These are phyloP conservation scores for Scedosporium minutisporum DNA, from an alignment of 2,329 filamentous ascomycete species.

Conservation along the genomic window DNA sequence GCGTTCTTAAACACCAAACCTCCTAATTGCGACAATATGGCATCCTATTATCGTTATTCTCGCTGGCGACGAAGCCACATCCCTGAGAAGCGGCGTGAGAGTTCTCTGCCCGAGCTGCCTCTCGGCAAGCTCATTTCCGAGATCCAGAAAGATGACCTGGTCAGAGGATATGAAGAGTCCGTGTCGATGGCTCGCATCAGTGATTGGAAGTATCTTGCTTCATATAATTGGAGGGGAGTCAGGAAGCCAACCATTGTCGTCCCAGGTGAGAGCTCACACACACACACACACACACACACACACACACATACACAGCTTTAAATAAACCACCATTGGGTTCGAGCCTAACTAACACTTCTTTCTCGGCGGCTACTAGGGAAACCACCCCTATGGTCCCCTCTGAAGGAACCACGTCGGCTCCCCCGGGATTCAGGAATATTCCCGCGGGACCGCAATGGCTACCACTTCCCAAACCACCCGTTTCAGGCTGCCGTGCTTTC, in stretches of 20 bases:
- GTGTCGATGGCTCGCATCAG: neutral
- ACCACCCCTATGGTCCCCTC: neutral
- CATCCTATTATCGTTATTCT: no score
- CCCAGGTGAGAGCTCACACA: neutral
- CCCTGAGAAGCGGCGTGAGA: no score
- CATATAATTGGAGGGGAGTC: neutral
- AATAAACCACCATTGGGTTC: neutral
- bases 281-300: neutral
- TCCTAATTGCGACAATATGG: no score
- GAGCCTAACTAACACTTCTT: neutral
- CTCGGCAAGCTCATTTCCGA: neutral
- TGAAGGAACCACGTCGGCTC: neutral
- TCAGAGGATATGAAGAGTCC: neutral
- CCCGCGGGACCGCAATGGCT: neutral
- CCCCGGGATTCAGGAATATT: neutral
- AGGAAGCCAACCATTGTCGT: neutral
- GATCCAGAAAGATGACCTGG: neutral
- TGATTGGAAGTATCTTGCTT: conserved; percentile 2
- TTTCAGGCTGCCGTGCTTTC: neutral
- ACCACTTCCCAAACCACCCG: neutral
- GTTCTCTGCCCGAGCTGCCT: neutral
- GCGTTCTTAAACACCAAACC: no score
- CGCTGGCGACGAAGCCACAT: no score
- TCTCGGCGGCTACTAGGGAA: neutral
- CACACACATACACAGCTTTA: neutral